Evolutionary conservation across 2,329 filamentous ascomycete species (phyloP).

Genomic region (Aureobasidium vineae): DNA sequence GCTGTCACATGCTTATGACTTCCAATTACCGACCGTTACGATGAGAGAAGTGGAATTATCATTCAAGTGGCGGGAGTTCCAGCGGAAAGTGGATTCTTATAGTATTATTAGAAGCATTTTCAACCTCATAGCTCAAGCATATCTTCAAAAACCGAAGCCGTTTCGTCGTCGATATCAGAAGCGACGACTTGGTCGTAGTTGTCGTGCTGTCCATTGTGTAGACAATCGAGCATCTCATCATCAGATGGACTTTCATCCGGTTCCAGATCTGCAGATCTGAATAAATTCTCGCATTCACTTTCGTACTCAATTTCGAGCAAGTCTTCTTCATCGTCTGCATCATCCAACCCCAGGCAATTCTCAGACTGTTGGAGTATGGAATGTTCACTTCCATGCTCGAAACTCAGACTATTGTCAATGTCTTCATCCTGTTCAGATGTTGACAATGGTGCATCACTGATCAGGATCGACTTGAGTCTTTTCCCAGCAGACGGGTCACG

Average conservation of each 20-base stretch:
- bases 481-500: slow-evolving; percentile 6
- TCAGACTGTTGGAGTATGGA: neutral
- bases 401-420: neutral
- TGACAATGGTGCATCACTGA: neutral
- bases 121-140: neutral
- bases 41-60: neutral
- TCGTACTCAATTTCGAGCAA: slow-evolving; percentile 1
- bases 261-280: neutral
- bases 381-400: neutral
- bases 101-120: neutral
- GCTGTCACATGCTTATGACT: neutral
- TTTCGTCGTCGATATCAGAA: neutral
- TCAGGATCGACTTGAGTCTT: neutral
- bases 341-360: neutral
- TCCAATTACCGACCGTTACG: too few relatives aligned
- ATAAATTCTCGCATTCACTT: slow-evolving; percentile 5
- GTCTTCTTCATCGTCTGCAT: neutral
- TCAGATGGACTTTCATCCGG: neutral
- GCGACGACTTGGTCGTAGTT: neutral
- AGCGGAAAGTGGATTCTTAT: too few relatives aligned
- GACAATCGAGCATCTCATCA: slow-evolving; percentile 11
- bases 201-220: neutral
- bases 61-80: neutral
- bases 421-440: neutral
- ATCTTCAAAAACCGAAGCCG: neutral